Percentiles rank a stretch among this genome's conserved stretches.
These are phyloP conservation scores for Pleurotus citrinopileatus DNA, from an alignment of 768 basidiomycete species.

Conservation along the genomic window DNA sequence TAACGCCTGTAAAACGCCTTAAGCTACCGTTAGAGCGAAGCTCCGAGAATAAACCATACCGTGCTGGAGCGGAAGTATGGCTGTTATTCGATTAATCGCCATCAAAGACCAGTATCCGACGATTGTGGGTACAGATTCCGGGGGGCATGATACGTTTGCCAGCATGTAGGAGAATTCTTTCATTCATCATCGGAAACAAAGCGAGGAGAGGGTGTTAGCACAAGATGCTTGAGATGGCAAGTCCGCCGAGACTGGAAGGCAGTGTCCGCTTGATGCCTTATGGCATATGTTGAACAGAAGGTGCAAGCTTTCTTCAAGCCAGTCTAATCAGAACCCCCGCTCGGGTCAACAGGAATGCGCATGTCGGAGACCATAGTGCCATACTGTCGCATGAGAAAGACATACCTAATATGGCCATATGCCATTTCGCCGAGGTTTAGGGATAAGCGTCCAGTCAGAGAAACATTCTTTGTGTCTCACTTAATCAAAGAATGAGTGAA, in stretches of 20 bases:
- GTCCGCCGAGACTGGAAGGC: not conserved
- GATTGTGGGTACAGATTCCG: not conserved
- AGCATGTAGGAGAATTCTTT: not conserved
- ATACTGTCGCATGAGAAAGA: not conserved
- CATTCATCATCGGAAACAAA: not conserved
- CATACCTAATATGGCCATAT: slow-evolving; percentile 1
- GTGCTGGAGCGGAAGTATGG: not conserved
- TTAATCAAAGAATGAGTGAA: not conserved
- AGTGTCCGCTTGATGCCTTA: too few relatives aligned
- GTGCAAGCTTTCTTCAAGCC: too few relatives aligned
- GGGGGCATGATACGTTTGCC: not conserved
- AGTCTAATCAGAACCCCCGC: too few relatives aligned
- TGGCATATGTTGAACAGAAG: too few relatives aligned
- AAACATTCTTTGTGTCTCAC: slow-evolving; percentile 2
- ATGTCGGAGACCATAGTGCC: too few relatives aligned
- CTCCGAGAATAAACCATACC: slow-evolving; percentile 4
- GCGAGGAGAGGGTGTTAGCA: too few relatives aligned
- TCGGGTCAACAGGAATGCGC: too few relatives aligned
- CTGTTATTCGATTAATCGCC: not conserved
- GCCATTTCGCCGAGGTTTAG: slow-evolving; percentile 8
- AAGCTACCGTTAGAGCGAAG: not conserved
- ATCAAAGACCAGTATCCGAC: not conserved
- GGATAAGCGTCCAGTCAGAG: not conserved
- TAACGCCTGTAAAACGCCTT: not conserved
- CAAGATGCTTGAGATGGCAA: too few relatives aligned